Conservation (phyloP, 2,329 filamentous ascomycete genomes). For the Xylariaceae sp. region DNA sequence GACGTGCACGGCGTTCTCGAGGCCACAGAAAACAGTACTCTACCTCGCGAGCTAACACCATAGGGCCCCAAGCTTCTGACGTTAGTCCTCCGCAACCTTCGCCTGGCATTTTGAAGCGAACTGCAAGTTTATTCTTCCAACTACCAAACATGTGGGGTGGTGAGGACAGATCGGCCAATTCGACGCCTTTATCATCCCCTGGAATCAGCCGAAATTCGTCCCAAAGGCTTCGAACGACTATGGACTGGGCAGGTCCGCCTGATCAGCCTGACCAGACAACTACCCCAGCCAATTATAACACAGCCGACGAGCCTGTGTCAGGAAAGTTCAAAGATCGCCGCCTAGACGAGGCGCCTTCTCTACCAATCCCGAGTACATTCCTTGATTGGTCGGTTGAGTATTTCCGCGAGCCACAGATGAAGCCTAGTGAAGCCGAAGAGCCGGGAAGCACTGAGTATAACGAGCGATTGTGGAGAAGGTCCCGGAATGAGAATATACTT, state of each 20-base stretch:
- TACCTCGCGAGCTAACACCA: slow-evolving; percentile 47
- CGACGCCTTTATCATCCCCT: slow-evolving; percentile 38
- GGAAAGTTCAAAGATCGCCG: slow-evolving; percentile 71
- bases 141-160: slow-evolving; percentile 52
- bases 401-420: slow-evolving; percentile 98
- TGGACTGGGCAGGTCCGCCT: slow-evolving; percentile 59
- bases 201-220: slow-evolving; percentile 42
- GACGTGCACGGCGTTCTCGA: slow-evolving; percentile 51
- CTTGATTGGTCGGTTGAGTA: slow-evolving; percentile 97
- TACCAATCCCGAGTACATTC: slow-evolving; percentile 83
- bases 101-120: slow-evolving; percentile 63
- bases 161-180: slow-evolving; percentile 48
- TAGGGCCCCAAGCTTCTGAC: slow-evolving; percentile 41
- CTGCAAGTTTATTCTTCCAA: slow-evolving; percentile 65
- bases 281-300: slow-evolving; percentile 71
- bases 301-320: slow-evolving; percentile 77
- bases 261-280: slow-evolving; percentile 73
- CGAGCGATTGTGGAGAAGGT: slow-evolving; percentile 86
- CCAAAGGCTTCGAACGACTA: slow-evolving; percentile 44
- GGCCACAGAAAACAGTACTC: slow-evolving; percentile 46
- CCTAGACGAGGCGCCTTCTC: slow-evolving; percentile 57
- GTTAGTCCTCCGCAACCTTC: slow-evolving; percentile 51
- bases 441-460: slow-evolving; percentile 97
- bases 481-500: slow-evolving; percentile 90
- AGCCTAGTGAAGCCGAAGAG: slow-evolving; percentile 91